A percentile compares a stretch with the other conserved stretches of the same genome.
phyloP scores from a whole-genome alignment of 2,329 filamentous ascomycete species.

The Calonectria pseudoreteaudii region DNA sequence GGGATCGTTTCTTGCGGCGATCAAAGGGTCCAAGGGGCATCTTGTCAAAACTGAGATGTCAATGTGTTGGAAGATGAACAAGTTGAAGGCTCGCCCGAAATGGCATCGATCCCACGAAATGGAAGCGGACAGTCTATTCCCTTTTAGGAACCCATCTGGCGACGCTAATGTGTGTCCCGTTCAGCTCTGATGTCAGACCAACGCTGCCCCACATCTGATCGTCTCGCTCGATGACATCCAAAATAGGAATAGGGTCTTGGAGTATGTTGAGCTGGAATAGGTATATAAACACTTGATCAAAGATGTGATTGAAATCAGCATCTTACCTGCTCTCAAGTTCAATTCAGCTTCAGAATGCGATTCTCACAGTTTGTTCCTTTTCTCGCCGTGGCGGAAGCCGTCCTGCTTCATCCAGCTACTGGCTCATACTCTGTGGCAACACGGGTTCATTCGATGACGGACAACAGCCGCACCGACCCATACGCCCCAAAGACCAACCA shows the following conservation, averaged over 20 bases:
- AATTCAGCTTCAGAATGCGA: too few species aligned
- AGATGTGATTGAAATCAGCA: too few species aligned
- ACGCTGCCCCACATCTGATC: neutral
- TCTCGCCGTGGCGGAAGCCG: conserved; percentile 33
- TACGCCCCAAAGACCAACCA: conserved; percentile 38
- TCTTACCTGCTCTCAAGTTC: too few species aligned
- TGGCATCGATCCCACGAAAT: conserved; percentile 34
- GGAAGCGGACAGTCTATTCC: conserved; percentile 19
- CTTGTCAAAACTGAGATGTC: too few species aligned
- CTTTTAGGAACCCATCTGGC: conserved; percentile 34
- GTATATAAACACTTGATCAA: too few species aligned
- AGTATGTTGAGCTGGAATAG: neutral
- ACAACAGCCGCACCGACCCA: conserved; percentile 46
- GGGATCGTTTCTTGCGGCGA: conserved; percentile 45
- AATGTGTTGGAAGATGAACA: neutral
- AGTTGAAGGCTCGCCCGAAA: conserved; percentile 26
- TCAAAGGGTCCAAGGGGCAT: conserved; percentile 51
- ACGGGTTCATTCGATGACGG: conserved; percentile 42
- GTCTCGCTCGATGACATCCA: conserved; percentile 32
- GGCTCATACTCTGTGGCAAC: conserved; percentile 47
- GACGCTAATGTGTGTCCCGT: conserved; percentile 31
- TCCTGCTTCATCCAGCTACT: conserved; percentile 39
- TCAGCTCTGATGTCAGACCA: neutral
- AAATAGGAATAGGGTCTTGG: neutral
- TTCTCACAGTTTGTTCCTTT: conserved; percentile 26